Percentiles rank a stretch among this genome's conserved stretches.
Conservation (phyloP, 1,284 basidiomycete genomes). For the Irpex lacteus region DNA sequence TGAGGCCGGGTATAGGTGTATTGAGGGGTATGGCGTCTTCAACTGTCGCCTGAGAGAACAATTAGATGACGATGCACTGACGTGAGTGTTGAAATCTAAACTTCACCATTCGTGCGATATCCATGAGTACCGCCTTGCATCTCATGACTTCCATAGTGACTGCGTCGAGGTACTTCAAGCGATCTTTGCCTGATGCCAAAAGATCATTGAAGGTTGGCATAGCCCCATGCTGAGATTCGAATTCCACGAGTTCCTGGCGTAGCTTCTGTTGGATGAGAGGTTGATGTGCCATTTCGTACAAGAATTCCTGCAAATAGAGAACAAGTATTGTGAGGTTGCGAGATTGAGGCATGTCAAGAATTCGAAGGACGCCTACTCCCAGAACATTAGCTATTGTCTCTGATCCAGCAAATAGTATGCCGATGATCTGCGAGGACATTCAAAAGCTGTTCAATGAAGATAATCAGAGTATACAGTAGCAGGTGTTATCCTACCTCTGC, state of each 20-base stretch:
- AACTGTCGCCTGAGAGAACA: constrained; percentile 1
- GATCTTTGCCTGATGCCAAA: constrained; percentile 31
- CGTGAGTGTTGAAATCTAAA: background rate
- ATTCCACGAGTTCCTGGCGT: constrained; percentile 13
- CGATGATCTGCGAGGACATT: constrained; percentile 8
- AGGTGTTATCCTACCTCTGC: background rate
- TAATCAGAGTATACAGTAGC: background rate
- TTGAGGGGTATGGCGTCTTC: constrained; percentile 44
- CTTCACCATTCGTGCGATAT: background rate
- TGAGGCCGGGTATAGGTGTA: constrained; percentile 30
- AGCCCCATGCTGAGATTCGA: constrained; percentile 20
- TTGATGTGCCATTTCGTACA: constrained; percentile 3
- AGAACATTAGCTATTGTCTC: constrained; percentile 25
- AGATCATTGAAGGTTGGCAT: constrained; percentile 21
- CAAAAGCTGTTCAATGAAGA: background rate
- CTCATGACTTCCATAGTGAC: constrained; percentile 41
- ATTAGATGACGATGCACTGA: background rate
- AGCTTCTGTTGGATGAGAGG: constrained; percentile 6
- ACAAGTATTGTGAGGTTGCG: constrained; percentile 16
- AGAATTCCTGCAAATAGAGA: background rate
- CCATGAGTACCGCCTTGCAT: constrained; percentile 14
- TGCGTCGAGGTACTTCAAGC: constrained; percentile 52
- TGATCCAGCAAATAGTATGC: constrained; percentile 20
- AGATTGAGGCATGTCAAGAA: constrained; percentile 13
- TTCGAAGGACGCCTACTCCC: constrained; percentile 25